phyloP scores from a whole-genome alignment of 805 yeast genomes.

The Saturnispora halmiae region DNA sequence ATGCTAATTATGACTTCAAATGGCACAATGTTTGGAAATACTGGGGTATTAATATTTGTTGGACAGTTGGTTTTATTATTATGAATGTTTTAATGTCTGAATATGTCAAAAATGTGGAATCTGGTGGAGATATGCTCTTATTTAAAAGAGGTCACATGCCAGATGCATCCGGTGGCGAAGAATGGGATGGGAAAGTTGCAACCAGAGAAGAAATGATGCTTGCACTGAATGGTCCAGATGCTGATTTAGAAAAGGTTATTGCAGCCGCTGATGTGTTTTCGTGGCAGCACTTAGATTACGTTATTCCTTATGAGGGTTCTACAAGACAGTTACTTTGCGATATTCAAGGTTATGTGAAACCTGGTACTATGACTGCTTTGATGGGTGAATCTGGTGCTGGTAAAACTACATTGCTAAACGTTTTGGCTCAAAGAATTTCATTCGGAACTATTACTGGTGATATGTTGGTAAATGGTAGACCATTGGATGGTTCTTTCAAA shows the following conservation, averaged over 20 bases:
- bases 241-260: conserved; percentile 30
- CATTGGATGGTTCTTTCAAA: conserved; percentile 41
- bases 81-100: conserved; percentile 29
- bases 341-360: conserved; percentile 37
- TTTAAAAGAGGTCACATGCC: conserved; percentile 36
- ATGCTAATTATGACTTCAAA: conserved; percentile 28
- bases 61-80: conserved; percentile 35
- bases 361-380: conserved; percentile 49
- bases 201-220: conserved; percentile 24
- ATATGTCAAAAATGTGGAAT: conserved; percentile 23
- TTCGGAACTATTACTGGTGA: conserved; percentile 49
- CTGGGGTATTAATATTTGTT: conserved; percentile 39
- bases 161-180: conserved; percentile 25
- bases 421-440: conserved; percentile 42
- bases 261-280: conserved; percentile 46
- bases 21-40: conserved; percentile 40
- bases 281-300: conserved; percentile 57
- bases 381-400: conserved; percentile 63
- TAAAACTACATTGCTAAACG: conserved; percentile 47
- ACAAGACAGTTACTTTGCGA: conserved; percentile 35
- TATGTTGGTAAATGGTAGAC: conserved; percentile 45
- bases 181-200: conserved; percentile 35
- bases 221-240: conserved; percentile 24
- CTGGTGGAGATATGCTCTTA: conserved; percentile 30
- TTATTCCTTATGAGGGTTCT: conserved; percentile 40